Conservation (phyloP, 192 early-diverging fungal genomes). For the Piromyces sp. region DNA sequence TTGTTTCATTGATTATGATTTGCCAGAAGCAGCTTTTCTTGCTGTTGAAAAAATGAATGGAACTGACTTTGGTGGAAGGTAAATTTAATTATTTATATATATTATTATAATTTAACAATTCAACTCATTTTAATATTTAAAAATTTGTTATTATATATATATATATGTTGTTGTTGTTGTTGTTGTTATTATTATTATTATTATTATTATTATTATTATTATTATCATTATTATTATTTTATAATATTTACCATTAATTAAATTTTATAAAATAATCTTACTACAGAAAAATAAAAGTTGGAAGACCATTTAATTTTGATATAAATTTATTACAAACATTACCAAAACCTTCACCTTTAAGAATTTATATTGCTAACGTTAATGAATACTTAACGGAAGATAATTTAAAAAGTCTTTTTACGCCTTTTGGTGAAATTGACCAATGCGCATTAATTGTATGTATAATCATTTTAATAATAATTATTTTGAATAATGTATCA, state of each 20-base stretch:
- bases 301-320: conserved; percentile 70
- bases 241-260: too few species aligned
- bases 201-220: not conserved
- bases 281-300: conserved; percentile 54
- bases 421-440: conserved; percentile 61
- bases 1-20: conserved; percentile 78
- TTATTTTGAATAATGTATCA: too few species aligned
- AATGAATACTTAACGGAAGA: conserved; percentile 56
- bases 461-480: not conserved
- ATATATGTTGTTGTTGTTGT: not conserved
- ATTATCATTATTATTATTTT: not conserved
- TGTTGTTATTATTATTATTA: too few species aligned
- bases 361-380: conserved; percentile 74
- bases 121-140: too few species aligned
- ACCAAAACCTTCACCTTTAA: conserved; percentile 36
- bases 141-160: too few species aligned
- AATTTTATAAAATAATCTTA: too few species aligned
- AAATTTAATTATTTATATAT: not conserved
- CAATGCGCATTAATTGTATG: conserved; percentile 50
- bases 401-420: conserved; percentile 58
- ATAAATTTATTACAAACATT: conserved; percentile 34
- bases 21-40: conserved; percentile 65
- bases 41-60: conserved; percentile 67
- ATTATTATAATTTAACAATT: too few species aligned
- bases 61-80: conserved; percentile 64